These are phyloP conservation scores for Chrysoporthe austroafricana DNA, from an alignment of 2,329 filamentous ascomycete genomes.

Conservation along the genomic window DNA sequence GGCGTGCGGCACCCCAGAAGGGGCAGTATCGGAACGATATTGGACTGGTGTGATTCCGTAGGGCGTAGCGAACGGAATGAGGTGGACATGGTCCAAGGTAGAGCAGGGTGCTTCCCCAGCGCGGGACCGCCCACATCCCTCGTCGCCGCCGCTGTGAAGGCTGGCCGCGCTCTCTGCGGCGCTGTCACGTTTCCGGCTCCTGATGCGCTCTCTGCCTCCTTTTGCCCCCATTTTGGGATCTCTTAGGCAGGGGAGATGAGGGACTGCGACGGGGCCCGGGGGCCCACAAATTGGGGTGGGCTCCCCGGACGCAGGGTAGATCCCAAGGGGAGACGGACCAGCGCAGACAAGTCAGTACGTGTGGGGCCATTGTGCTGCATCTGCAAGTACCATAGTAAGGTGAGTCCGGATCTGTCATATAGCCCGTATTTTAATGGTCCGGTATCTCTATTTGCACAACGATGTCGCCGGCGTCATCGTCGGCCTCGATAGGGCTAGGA, in stretches of 20 bases:
- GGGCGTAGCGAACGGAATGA: background rate
- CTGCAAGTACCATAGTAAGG: background rate
- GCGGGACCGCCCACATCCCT: background rate
- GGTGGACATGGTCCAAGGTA: background rate
- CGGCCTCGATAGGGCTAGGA: background rate
- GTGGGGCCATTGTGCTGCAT: conserved; percentile 8
- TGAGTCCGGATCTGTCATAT: conserved; percentile 4
- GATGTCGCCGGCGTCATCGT: background rate
- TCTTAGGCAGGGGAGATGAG: conserved; percentile 27
- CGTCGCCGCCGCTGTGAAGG: background rate
- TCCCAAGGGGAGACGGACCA: conserved; percentile 22
- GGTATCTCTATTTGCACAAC: conserved; percentile 5
- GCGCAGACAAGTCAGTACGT: conserved; percentile 15
- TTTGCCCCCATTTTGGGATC: conserved; percentile 16
- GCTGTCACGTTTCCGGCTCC: conserved; percentile 19
- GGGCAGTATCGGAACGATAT: background rate
- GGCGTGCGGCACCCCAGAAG: background rate
- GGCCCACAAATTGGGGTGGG: conserved; percentile 22
- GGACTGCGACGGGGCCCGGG: conserved; percentile 18
- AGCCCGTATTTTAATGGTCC: conserved; percentile 4
- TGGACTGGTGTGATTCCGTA: background rate
- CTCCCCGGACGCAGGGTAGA: conserved; percentile 25
- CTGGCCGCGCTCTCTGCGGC: conserved; percentile 2
- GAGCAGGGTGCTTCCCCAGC: background rate
- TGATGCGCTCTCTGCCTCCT: conserved; percentile 20